A percentile compares a stretch with the other conserved stretches of the same genome.
Conservation (phyloP, 2,329 filamentous ascomycete genomes). For the Penicillium concentricum region DNA sequence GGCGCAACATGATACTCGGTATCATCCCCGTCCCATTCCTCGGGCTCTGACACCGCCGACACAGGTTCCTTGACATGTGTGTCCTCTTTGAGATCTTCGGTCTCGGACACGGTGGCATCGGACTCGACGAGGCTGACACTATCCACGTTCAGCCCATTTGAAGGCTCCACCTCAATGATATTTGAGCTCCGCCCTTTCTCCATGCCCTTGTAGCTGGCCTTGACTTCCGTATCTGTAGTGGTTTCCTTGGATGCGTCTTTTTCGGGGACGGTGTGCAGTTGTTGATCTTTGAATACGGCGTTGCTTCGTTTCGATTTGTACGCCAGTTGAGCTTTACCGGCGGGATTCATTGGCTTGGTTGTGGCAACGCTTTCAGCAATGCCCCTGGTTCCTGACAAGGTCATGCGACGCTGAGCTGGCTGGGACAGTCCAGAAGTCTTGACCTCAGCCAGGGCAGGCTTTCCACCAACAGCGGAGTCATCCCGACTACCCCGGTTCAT, state of each 20-base stretch:
- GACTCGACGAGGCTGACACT: constrained; percentile 15
- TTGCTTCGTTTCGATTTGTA: constrained; percentile 52
- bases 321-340: constrained; percentile 33
- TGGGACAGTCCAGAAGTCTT: constrained; percentile 37
- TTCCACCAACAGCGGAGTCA: constrained; percentile 54
- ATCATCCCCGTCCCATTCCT: constrained; percentile 75
- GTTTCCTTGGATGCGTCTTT: constrained; percentile 33
- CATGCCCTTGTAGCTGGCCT: constrained; percentile 10
- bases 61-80: constrained; percentile 20
- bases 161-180: constrained; percentile 6
- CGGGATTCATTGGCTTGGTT: constrained; percentile 31
- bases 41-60: constrained; percentile 50
- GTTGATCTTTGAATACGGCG: constrained; percentile 55
- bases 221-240: constrained; percentile 11
- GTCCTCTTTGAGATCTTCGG: constrained; percentile 12
- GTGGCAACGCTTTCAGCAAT: constrained; percentile 34
- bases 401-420: constrained; percentile 62
- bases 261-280: constrained; percentile 37
- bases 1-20: constrained; percentile 73
- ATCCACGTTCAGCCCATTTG: background rate
- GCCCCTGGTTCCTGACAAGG: constrained; percentile 40
- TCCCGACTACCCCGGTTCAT: constrained; percentile 50
- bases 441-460: constrained; percentile 41
- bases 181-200: background rate
- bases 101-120: constrained; percentile 15